phyloP scores from a whole-genome alignment of 2,329 filamentous ascomycete genomes.

The Fusarium heterosporum region DNA sequence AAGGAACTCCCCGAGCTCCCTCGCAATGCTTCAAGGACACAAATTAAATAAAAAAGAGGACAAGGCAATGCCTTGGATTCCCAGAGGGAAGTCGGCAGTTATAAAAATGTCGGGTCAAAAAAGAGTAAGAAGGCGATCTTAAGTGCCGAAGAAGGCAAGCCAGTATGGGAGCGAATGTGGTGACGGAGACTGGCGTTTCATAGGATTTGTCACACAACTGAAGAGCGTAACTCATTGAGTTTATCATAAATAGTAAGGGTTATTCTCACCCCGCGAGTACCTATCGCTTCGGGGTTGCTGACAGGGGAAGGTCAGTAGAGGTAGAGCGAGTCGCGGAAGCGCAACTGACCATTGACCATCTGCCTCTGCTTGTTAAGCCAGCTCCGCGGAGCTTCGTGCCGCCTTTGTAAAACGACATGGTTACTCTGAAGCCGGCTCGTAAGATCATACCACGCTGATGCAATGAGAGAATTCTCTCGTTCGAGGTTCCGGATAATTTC shows the following conservation, averaged over 20 bases:
- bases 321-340: slow-evolving; percentile 57
- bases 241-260: slow-evolving; percentile 27
- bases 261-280: slow-evolving; percentile 53
- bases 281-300: slow-evolving; percentile 62
- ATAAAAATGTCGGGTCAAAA: slow-evolving; percentile 24
- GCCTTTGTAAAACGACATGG: slow-evolving; percentile 80
- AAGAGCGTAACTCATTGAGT: slow-evolving; percentile 18
- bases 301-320: slow-evolving; percentile 56
- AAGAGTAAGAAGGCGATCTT: slow-evolving; percentile 10
- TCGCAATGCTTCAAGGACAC: slow-evolving; percentile 45
- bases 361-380: slow-evolving; percentile 88
- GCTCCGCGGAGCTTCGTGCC: slow-evolving; percentile 80
- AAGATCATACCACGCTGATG: slow-evolving; percentile 89
- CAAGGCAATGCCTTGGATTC: slow-evolving; percentile 8
- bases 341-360: slow-evolving; percentile 70
- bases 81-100: slow-evolving; percentile 18
- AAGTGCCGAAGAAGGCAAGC: slow-evolving; percentile 14
- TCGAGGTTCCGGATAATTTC: slow-evolving; percentile 75
- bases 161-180: slow-evolving; percentile 18
- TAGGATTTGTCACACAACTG: slow-evolving; percentile 19
- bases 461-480: slow-evolving; percentile 81
- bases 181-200: slow-evolving; percentile 22
- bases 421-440: slow-evolving; percentile 84
- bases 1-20: slow-evolving; percentile 46
- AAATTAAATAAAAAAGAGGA: slow-evolving; percentile 23